Base-by-base conservation (phyloP, 345 rosid species). In the Dipteronia dyeriana region DNA sequence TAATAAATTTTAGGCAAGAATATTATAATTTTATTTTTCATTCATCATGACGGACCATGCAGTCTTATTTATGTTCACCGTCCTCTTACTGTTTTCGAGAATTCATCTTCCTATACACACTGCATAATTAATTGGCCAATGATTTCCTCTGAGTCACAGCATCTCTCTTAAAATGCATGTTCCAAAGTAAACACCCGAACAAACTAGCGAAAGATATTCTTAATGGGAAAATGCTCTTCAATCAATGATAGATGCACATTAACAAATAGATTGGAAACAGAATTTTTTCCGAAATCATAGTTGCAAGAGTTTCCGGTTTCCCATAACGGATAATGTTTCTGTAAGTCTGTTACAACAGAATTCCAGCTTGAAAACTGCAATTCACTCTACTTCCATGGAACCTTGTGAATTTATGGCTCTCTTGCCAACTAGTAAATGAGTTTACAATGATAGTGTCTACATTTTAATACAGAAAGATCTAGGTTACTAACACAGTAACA, bases 211-310 rank as follows among this genome's bases (percentile, higher is more conserved):
- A 59, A 59, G 22, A 59, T 7, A 7, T 59, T 22, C 11, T 63
- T 23, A 63, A 25, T 26, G 67, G 67, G 5, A 4, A 23, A 63
- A 63, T n/a, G 67, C 39, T 63, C 67, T 59, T 63, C 67, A 63
- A 29, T 38, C 39, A 25, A 16, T 26, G 19, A 7, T 63, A 23
- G 67, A 63, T 14, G 67, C 39, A 63, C 14, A 25, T 23, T 26
- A 14, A 63, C 5, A 16, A 13, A 59, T 9, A 59, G 26, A 59
- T 20, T 59, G 12, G 63, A 20, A 59, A 59, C 22, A 8, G 26
- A 20, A 59, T 3, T 20, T 59, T 25, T 59, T 25, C 25, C 63
- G 20, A 59, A 59, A 20, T 53, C 63, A 59, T 19, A 20, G 63
- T 19, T 59, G 57, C 57, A 53, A 53, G 57, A 16, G n/a, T 16